A percentile compares a stretch with the other conserved stretches of the same genome.
phyloP scores from a whole-genome alignment of 2,329 filamentous ascomycete genomes.

The Ascocoryne sarcoides region DNA sequence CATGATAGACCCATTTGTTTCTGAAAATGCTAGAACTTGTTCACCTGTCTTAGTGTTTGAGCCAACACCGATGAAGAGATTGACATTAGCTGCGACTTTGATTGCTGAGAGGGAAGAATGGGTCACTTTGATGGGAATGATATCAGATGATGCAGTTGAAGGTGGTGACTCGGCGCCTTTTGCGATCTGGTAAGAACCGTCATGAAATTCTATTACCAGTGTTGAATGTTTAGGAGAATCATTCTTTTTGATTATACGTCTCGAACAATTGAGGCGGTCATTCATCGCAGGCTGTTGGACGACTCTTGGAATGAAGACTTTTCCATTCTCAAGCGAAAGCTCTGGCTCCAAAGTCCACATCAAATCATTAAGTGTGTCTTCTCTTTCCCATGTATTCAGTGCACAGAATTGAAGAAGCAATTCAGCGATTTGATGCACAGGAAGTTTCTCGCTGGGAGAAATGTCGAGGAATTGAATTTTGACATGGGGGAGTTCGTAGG shows the following conservation, averaged over 20 bases:
- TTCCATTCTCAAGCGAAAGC: slow-evolving; percentile 7
- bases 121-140: background rate
- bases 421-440: slow-evolving; percentile 6
- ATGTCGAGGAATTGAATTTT: slow-evolving; percentile 14
- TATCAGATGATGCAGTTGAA: background rate
- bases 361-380: background rate
- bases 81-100: background rate
- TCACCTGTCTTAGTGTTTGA: background rate
- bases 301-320: slow-evolving; percentile 9
- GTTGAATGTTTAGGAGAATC: background rate
- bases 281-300: slow-evolving; percentile 2
- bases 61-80: background rate
- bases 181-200: background rate
- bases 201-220: background rate
- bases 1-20: background rate
- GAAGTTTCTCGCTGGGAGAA: background rate
- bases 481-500: slow-evolving; percentile 11
- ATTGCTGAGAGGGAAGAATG: background rate
- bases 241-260: slow-evolving; percentile 3
- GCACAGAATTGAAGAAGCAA: slow-evolving; percentile 8
- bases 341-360: slow-evolving; percentile 17
- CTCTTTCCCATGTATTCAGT: background rate
- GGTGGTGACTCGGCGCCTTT: background rate
- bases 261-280: slow-evolving; percentile 8
- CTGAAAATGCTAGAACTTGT: background rate